Base-by-base conservation (phyloP, 2,329 filamentous ascomycete genomes). In the Penicillium sp. region DNA sequence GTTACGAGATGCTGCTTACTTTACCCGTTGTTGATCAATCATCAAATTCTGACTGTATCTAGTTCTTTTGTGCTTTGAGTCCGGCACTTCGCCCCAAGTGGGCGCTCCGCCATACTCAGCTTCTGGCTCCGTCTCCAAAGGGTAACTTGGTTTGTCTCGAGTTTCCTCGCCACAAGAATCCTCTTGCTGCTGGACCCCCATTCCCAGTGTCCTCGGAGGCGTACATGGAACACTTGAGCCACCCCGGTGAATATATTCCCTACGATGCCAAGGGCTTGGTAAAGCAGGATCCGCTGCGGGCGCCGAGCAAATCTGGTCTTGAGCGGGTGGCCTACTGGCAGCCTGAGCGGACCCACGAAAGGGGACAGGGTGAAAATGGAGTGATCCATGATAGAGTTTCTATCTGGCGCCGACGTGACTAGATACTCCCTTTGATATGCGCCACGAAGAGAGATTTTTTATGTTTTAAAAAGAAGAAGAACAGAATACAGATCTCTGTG, bases 151-250 rank as follows among this genome's bases (percentile, higher is more conserved):
- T 88, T 49, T 87, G 85, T 74, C 82, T 96, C 59, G 91, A 96
- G 71, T 96, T 89, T 71, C 91, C 91, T 10, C 86, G 88, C 1
- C 82, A 84, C 59, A 95, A 93, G 71, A 81, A 85, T 43, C 82
- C 87, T 10, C 79, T 79, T 11, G 79, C 82, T 10, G 81, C 81
- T 10, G 91, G 91, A 0, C 91, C 91, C 13, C 91, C 91, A 1
- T 93, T 85, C 81, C 85, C 87, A 8, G 75, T 90, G 42, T 83
- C 85, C 13, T 82, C 89, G 1, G 82, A 86, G 58, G 83, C 90
- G 27, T 95, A 96, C 72, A 77, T 86, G 66, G 87, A 86, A 60
- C 86, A 93, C 65, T 80, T 96, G 43, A 82, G 81, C 53, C 81
- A 83, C 48, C 91, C 91, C 0, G 90, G 90, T 1, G 80, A 87